Conservation (phyloP, 1,284 basidiomycete species). For the Macrocystidia cucumis region DNA sequence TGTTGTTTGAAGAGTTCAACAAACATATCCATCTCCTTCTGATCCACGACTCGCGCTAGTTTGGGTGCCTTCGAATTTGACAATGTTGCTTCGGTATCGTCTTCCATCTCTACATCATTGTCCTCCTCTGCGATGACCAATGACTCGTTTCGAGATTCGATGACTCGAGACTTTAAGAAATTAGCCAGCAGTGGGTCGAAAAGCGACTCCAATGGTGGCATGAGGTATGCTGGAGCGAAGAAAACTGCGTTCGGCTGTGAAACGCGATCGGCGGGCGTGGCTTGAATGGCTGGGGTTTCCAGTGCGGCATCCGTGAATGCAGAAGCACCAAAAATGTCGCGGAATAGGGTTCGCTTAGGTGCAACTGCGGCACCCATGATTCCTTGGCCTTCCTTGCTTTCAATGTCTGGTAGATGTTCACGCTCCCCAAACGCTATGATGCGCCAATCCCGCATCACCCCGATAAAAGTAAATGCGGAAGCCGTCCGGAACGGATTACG, state of each 20-base stretch:
- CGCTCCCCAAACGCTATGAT: conserved; percentile 60
- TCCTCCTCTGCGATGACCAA: conserved; percentile 22
- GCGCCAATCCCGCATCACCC: conserved; percentile 57
- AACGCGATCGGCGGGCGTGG: conserved; percentile 15
- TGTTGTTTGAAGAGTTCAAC: conserved; percentile 42
- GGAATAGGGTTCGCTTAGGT: conserved; percentile 60
- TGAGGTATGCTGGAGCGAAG: conserved; percentile 70
- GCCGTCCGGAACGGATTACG: conserved; percentile 29
- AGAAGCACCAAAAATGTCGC: conserved; percentile 78
- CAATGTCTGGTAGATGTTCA: conserved; percentile 28
- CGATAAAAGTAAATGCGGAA: conserved; percentile 48
- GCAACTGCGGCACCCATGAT: conserved; percentile 26
- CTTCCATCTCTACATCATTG: conserved; percentile 39
- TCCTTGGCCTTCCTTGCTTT: conserved; percentile 29
- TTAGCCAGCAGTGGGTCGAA: conserved; percentile 70
- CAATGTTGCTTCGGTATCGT: conserved; percentile 11
- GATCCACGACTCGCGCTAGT: conserved; percentile 26
- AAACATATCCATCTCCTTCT: conserved; percentile 40
- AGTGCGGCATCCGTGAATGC: conserved; percentile 34
- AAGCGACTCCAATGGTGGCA: conserved; percentile 70
- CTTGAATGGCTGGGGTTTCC: conserved; percentile 12
- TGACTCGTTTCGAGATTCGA: no score
- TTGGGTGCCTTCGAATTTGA: conserved; percentile 1
- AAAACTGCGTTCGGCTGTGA: conserved; percentile 47
- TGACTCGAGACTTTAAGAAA: conserved; percentile 37